Conservation (phyloP, 176 grass and related monocot genomes). For the Neostapfia colusana region DNA sequence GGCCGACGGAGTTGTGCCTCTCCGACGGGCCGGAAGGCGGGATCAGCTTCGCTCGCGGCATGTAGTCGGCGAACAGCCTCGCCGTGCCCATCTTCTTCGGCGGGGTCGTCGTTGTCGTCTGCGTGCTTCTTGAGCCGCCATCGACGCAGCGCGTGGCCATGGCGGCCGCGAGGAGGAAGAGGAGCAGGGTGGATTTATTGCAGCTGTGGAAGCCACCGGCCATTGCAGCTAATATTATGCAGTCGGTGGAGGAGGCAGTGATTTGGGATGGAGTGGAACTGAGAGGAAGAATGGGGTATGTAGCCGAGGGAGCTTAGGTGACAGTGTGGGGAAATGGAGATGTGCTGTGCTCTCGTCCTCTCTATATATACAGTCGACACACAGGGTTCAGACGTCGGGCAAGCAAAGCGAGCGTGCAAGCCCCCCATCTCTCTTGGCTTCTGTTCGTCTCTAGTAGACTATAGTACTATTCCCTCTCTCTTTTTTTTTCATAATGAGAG, state of each 20-base stretch:
- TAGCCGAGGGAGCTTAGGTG: no score
- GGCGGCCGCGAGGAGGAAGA: conserved; percentile 31
- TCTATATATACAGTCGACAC: conserved; percentile 5
- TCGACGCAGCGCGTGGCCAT: conserved; percentile 23
- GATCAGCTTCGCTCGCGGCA: conserved; percentile 43
- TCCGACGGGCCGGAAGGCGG: conserved; percentile 69
- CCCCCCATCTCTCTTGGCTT: neutral
- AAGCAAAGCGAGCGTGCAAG: neutral
- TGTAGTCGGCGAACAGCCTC: conserved; percentile 26
- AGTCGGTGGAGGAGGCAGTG: neutral
- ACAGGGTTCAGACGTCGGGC: neutral
- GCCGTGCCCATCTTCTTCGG: neutral
- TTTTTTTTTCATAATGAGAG: no score
- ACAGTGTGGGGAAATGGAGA: no score
- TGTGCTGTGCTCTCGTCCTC: no score
- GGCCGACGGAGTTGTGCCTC: conserved; percentile 62
- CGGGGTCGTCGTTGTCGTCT: neutral
- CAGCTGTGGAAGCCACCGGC: neutral
- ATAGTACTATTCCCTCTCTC: no score
- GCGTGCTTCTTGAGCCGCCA: conserved; percentile 32
- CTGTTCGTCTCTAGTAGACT: no score
- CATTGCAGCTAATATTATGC: conserved; percentile 16
- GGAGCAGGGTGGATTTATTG: neutral
- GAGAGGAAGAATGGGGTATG: no score
- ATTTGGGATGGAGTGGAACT: neutral